Evolutionary conservation across 2,329 filamentous ascomycete genomes (phyloP).

Genomic region (Aspergillus oerlinghausenensis): DNA sequence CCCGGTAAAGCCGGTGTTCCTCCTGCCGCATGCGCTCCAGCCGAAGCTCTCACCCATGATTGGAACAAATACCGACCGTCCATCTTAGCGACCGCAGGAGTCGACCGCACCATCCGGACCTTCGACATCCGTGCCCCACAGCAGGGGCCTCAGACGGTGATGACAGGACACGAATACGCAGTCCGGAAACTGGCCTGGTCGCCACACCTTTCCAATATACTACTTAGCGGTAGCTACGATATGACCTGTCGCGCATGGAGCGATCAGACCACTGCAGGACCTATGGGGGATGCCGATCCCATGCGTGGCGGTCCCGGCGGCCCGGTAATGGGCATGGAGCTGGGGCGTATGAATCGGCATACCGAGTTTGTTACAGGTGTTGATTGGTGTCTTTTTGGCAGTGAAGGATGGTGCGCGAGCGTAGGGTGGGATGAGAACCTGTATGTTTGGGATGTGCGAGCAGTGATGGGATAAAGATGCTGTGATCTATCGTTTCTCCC

Average conservation of each 20-base stretch:
- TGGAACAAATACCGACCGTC: slow-evolving; percentile 97
- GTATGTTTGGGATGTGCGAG: slow-evolving; percentile 83
- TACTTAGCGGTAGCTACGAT: slow-evolving; percentile 90
- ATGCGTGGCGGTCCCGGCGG: slow-evolving; percentile 39
- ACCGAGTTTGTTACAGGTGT: slow-evolving; percentile 96
- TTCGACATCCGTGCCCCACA: slow-evolving; percentile 81
- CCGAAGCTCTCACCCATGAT: slow-evolving; percentile 88
- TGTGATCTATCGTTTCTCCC: slow-evolving; percentile 1
- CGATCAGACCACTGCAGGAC: slow-evolving; percentile 57
- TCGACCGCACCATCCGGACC: slow-evolving; percentile 79
- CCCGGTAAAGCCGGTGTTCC: slow-evolving; percentile 33
- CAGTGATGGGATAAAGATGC: slow-evolving; percentile 47
- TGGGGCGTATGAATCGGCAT: slow-evolving; percentile 85
- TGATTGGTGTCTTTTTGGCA: slow-evolving; percentile 96
- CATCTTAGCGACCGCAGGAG: slow-evolving; percentile 80
- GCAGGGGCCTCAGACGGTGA: slow-evolving; percentile 65
- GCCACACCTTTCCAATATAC: slow-evolving; percentile 82
- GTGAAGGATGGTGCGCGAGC: slow-evolving; percentile 91
- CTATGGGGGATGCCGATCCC: slow-evolving; percentile 31
- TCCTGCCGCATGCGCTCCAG: slow-evolving; percentile 51
- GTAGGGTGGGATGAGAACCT: slow-evolving; percentile 92
- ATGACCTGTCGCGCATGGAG: slow-evolving; percentile 97
- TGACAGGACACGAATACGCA: slow-evolving; percentile 87
- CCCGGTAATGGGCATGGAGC: slow-evolving; percentile 57
- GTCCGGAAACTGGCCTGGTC: slow-evolving; percentile 84